phyloP scores from a whole-genome alignment of 495 filamentous ascomycete species.

The Hyaloscypha variabilis region DNA sequence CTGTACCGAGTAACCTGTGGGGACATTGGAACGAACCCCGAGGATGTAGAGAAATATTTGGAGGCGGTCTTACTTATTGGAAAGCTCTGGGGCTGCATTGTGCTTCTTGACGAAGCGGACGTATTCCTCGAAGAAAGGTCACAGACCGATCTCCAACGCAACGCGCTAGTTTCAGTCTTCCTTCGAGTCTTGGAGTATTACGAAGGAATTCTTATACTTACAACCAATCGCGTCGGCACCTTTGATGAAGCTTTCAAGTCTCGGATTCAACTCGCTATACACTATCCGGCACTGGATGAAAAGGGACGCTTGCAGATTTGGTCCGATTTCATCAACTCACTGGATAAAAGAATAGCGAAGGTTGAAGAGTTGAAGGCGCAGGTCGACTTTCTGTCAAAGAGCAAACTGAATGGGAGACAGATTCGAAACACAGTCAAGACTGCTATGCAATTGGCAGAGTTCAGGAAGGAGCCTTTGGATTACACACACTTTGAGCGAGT shows the following conservation, averaged over 20 bases:
- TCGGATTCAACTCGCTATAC: slow-evolving; percentile 22
- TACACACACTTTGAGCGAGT: background rate
- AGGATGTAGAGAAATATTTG: slow-evolving; percentile 47
- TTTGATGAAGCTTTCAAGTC: slow-evolving; percentile 56
- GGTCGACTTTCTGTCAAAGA: too few relatives aligned
- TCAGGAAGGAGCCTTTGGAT: background rate
- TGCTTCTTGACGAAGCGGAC: slow-evolving; percentile 45
- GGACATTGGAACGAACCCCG: slow-evolving; percentile 50
- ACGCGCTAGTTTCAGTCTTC: slow-evolving; percentile 56
- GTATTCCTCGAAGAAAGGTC: slow-evolving; percentile 32
- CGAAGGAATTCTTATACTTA: slow-evolving; percentile 58
- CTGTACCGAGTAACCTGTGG: slow-evolving; percentile 54
- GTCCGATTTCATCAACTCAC: background rate
- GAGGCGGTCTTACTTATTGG: slow-evolving; percentile 47
- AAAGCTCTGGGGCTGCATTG: slow-evolving; percentile 44
- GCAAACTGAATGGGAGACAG: slow-evolving; percentile 1
- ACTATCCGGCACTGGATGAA: slow-evolving; percentile 26
- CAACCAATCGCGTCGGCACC: slow-evolving; percentile 56
- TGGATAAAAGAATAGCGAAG: background rate
- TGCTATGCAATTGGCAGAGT: background rate
- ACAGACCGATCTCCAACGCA: slow-evolving; percentile 44
- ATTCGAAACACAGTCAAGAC: background rate
- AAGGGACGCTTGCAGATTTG: background rate
- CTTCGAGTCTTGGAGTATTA: slow-evolving; percentile 62
- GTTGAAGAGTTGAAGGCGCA: too few relatives aligned